Base-by-base conservation (phyloP, 2,329 filamentous ascomycete species). In the Aschersonia sp. region DNA sequence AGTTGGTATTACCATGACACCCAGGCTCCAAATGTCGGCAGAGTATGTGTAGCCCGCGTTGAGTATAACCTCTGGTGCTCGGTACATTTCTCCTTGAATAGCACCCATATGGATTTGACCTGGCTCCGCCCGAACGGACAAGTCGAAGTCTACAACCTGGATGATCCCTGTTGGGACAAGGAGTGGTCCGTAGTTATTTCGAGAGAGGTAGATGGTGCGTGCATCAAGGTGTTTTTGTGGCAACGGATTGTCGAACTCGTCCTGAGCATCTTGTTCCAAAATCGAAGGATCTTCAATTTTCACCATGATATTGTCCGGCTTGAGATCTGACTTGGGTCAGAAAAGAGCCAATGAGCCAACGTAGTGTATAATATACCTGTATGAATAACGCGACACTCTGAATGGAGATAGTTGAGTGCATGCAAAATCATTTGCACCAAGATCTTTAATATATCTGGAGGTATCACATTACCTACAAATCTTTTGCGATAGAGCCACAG, bases 1-100 rank as follows among this genome's bases (percentile, higher is more conserved):
- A 22, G 4, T 22, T 22, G 32, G 12, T 37, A 8, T 52, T 49
- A 58, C 56, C 53, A 55, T 48, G 4, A 49, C 52, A 0, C 55
- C 56, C 1, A 56, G 50, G 29, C 53, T 58, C 53, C 54, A 58
- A 12, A 58, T 54, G 14, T 58, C 54, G 0, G 52, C 45, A 1
- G 49, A 50, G 12, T 46, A 56, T 2, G 44, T 49, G 9, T 49
- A 57, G 0, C 55, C 56, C 5, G 50, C 45, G 41, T 57, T 43
- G n/a, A 56, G 49, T 0, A 57, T 52, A 4, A 56, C 53, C 41
- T 56, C 55, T 30, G 54, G 54, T 1, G 56, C 52, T 11, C 54
- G 51, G 29, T 54, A 56, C 4, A 44, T 37, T 32, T 55, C 51
- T 6, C 40, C 48, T 9, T 54, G 49, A 5, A 56, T 55, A 2